Percentiles rank a stretch among this genome's conserved stretches.
phyloP scores from a whole-genome alignment of 2,329 filamentous ascomycete species.

The Phoma herbarum region DNA sequence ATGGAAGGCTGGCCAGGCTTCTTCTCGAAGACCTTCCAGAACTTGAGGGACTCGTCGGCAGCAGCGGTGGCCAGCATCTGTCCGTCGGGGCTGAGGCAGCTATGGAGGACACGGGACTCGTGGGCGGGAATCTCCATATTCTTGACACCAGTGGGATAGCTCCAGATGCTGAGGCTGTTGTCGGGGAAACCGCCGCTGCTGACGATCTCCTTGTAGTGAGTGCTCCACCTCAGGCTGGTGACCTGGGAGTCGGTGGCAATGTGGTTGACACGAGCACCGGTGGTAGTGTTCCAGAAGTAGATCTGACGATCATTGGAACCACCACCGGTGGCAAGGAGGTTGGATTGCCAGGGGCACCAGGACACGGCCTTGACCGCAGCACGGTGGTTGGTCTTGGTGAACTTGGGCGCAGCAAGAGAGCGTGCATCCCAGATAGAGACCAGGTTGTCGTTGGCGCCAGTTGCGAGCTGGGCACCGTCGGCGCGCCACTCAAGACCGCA shows the following conservation, averaged over 20 bases:
- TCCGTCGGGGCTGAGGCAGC: conserved; percentile 94
- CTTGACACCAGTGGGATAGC: conserved; percentile 95
- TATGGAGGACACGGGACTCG: conserved; percentile 95
- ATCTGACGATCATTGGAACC: conserved; percentile 97
- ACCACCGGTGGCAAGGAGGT: conserved; percentile 94
- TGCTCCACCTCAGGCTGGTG: conserved; percentile 94
- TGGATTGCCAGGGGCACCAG: conserved; percentile 99
- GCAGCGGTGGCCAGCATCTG: conserved; percentile 97
- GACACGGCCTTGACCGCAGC: conserved; percentile 97
- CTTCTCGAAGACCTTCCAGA: conserved; percentile 99
- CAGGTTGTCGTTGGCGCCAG: conserved; percentile 97
- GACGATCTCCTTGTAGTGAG: conserved; percentile 96
- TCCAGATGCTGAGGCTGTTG: conserved; percentile 99
- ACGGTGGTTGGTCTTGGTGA: conserved; percentile 99
- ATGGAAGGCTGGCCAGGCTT: conserved; percentile 78
- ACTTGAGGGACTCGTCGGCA: conserved; percentile 96
- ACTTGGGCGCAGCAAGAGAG: conserved; percentile 91
- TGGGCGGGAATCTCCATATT: conserved; percentile 98
- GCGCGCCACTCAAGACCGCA: conserved; percentile 98
- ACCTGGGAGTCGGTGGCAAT: conserved; percentile 99
- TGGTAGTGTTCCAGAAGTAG: conserved; percentile 99
- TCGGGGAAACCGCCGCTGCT: conserved; percentile 98
- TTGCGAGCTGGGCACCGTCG: conserved; percentile 95
- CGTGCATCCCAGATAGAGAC: conserved; percentile 99
- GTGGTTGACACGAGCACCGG: conserved; percentile 96